Base-by-base conservation (phyloP, 305 asterid genomes). In the Rubia peregrina region DNA sequence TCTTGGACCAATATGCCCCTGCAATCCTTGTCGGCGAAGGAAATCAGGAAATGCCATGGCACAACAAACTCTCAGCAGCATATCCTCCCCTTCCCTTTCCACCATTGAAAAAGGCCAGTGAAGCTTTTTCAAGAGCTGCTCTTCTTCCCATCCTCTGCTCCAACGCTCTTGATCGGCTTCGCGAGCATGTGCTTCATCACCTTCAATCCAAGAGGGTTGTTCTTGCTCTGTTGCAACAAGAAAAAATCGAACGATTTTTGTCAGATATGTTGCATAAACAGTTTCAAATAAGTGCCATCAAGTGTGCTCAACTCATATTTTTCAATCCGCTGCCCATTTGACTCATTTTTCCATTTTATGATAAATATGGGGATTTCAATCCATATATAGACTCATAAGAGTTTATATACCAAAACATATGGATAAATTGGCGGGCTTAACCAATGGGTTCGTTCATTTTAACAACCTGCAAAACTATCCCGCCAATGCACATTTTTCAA, bases 181-280 rank as follows among this genome's bases (percentile, higher is more conserved):
- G 96, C 96, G 56, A 82, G 88, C 74, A 83, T 82, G 69, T 80
- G 89, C 75, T 80, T 79, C 85, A 88, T 81, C 40, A 92, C 90
- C 94, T 86, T 78, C 73, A 87, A 89, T 65, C 91, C 95, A 4
- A 92, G 80, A 5, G 96, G 97, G 62, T 83, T 92, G 74, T 80
- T 71, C 77, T 87, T 81, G 84, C 95, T 78, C 98, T 92, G 96
- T 5, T 48, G 26, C 24, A 71, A 71, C 17, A 41, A 8, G 16
- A 33, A 2, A 71, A 67, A 21, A 1, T 1, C 8, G 19, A 33
- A 16, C 42, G 3, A 55, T n/a, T 41, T n/a, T 3, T 5, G 26
- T 65, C 9, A 79, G 49, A 59, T 49, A 26, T 19, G 3, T 55
- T 22, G 8, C 59, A 51, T 2, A 17, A 17, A 51, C 4, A 51